Evolutionary conservation across 2,329 filamentous ascomycete genomes (phyloP).

Genomic region (Nigrospora osmanthi): DNA sequence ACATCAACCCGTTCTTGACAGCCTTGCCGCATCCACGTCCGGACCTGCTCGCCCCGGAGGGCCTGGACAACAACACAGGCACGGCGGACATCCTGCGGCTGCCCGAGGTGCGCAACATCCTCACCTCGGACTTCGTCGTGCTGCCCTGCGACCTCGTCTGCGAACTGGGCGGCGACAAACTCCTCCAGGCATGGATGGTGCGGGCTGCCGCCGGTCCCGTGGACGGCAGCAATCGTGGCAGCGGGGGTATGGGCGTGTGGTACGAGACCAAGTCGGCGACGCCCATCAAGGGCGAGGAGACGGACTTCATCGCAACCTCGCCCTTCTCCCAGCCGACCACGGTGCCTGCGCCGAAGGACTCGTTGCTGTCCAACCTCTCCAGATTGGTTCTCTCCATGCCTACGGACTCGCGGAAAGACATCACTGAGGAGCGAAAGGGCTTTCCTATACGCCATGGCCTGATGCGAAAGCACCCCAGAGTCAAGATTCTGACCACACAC

Average conservation of each 20-base stretch:
- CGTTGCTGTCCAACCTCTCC: conserved; percentile 61
- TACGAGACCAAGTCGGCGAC: conserved; percentile 76
- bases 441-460: conserved; percentile 71
- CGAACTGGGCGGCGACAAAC: conserved; percentile 73
- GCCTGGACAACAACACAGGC: conserved; percentile 74
- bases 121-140: conserved; percentile 82
- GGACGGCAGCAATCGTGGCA: conserved; percentile 39
- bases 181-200: conserved; percentile 90
- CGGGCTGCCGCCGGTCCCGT: conserved; percentile 62
- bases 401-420: conserved; percentile 81
- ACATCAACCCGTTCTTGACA: conserved; percentile 72
- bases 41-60: conserved; percentile 67
- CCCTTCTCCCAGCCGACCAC: conserved; percentile 48
- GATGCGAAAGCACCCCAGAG: conserved; percentile 63
- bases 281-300: conserved; percentile 81
- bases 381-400: conserved; percentile 80
- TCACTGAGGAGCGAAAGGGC: conserved; percentile 65
- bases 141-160: conserved; percentile 92
- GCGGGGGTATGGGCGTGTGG: conserved; percentile 82
- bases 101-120: conserved; percentile 68
- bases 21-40: conserved; percentile 65
- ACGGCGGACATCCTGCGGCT: conserved; percentile 84
- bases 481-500: conserved; percentile 76
- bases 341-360: conserved; percentile 52
- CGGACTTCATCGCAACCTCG: conserved; percentile 80